Percentiles rank a stretch among this genome's conserved stretches.
Evolutionary conservation across 2,329 filamentous ascomycete genomes (phyloP).

Genomic region (Epichloe amarillans): DNA sequence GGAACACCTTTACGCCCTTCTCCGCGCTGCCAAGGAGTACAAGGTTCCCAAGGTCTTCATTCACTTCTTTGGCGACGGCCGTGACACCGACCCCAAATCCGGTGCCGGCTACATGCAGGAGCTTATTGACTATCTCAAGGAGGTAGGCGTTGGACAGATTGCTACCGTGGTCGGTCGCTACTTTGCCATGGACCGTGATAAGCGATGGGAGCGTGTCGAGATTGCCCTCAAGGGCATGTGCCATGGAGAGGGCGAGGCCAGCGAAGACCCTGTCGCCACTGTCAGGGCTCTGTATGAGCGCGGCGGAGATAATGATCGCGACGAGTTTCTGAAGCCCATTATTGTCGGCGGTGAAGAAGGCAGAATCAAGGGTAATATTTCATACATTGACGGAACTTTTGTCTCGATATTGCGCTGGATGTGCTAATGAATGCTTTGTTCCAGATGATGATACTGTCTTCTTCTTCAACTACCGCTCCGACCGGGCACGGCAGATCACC

Average conservation of each 20-base stretch:
- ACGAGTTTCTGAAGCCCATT: conserved; percentile 98
- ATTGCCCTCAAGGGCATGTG: conserved; percentile 78
- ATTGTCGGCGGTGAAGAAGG: conserved; percentile 78
- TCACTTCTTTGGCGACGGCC: conserved; percentile 97
- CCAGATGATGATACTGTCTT: conserved; percentile 84
- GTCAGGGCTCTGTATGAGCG: conserved; percentile 80
- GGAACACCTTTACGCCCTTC: conserved; percentile 75
- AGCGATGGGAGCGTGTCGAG: conserved; percentile 95
- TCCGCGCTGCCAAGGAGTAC: conserved; percentile 81
- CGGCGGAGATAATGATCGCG: conserved; percentile 55
- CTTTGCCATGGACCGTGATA: conserved; percentile 99
- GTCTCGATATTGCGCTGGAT: background rate
- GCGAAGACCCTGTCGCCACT: conserved; percentile 70
- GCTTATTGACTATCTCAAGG: conserved; percentile 65
- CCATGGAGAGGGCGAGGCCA: conserved; percentile 74
- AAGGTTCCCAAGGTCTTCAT: conserved; percentile 86
- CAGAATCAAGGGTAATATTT: conserved; percentile 62
- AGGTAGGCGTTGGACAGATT: conserved; percentile 76
- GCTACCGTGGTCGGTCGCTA: conserved; percentile 91
- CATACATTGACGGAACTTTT: conserved; percentile 8
- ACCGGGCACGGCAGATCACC: conserved; percentile 90
- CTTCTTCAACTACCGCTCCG: conserved; percentile 99
- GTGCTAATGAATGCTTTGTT: conserved; percentile 4
- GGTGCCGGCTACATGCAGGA: conserved; percentile 78
- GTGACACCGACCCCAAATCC: conserved; percentile 96